Evolutionary conservation across 129 eudicot genomes (phyloP).

Genomic region (Flaveria linearis): DNA sequence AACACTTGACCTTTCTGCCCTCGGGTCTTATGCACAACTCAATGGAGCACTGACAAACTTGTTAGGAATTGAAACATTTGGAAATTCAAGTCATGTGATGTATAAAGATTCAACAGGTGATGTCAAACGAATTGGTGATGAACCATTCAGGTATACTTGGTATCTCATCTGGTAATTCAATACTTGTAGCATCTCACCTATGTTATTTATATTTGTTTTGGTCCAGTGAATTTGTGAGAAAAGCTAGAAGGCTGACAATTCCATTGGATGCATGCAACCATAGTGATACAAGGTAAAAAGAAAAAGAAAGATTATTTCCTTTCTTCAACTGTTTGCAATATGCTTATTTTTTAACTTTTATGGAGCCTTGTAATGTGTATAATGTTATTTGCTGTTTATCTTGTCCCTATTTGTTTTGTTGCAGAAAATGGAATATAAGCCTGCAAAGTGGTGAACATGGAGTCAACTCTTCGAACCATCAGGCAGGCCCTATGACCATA

Average conservation of each 20-base stretch:
- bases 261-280: slow-evolving; percentile 45
- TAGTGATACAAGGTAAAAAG: slow-evolving; percentile 48
- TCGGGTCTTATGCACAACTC: slow-evolving; percentile 64
- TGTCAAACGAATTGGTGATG: slow-evolving; percentile 63
- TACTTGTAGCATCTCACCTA: background rate
- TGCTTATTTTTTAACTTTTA: background rate
- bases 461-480: slow-evolving; percentile 61
- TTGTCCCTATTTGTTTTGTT: background rate
- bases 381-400: too few relatives aligned
- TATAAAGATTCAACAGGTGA: slow-evolving; percentile 61
- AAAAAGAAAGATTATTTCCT: background rate
- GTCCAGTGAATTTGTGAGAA: slow-evolving; percentile 59
- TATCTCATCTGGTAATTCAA: background rate
- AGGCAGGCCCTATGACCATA: slow-evolving; percentile 57
- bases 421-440: slow-evolving; percentile 58
- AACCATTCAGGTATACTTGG: slow-evolving; percentile 62
- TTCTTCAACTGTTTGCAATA: background rate
- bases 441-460: slow-evolving; percentile 53
- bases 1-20: slow-evolving; percentile 62
- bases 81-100: slow-evolving; percentile 43
- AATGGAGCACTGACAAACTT: slow-evolving; percentile 49
- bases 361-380: too few relatives aligned
- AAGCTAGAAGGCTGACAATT: slow-evolving; percentile 64
- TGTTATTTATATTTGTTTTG: background rate
- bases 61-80: slow-evolving; percentile 46